A percentile compares a stretch with the other conserved stretches of the same genome.
These are phyloP conservation scores for Fusarium transvaalense DNA, from an alignment of 2,329 filamentous ascomycete species.

Conservation along the genomic window DNA sequence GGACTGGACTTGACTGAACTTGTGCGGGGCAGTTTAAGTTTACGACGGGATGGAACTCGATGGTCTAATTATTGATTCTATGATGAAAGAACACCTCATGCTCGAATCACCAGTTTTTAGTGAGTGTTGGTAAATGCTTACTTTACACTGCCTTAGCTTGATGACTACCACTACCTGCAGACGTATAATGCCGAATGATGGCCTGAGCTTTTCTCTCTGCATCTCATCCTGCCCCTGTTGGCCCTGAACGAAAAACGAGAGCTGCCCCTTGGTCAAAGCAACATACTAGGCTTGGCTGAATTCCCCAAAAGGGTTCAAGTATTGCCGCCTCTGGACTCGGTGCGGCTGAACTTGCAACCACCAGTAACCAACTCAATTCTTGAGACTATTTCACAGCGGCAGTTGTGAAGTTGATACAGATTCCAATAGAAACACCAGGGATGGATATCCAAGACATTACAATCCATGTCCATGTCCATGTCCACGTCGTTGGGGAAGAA, in stretches of 20 bases:
- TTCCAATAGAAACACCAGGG: neutral
- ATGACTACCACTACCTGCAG: neutral
- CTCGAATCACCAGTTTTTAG: slow-evolving; percentile 8
- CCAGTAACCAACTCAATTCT: neutral
- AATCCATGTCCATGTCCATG: neutral
- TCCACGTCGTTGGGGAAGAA: neutral
- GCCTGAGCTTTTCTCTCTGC: neutral
- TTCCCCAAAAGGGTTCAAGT: slow-evolving; percentile 30
- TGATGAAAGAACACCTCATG: slow-evolving; percentile 34
- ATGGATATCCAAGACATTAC: neutral
- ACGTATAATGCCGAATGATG: neutral
- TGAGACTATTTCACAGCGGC: neutral
- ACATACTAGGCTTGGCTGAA: slow-evolving; percentile 31
- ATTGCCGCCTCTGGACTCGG: slow-evolving; percentile 35
- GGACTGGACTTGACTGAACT: no score
- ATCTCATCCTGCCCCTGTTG: neutral
- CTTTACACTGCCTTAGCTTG: slow-evolving; percentile 30
- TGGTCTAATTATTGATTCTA: slow-evolving; percentile 18
- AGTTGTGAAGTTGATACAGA: neutral
- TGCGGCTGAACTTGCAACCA: slow-evolving; percentile 28
- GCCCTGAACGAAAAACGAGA: slow-evolving; percentile 5
- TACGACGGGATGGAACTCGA: neutral
- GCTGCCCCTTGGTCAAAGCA: slow-evolving; percentile 43
- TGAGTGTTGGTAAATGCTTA: slow-evolving; percentile 14
- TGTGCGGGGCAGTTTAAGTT: slow-evolving; percentile 27